Base-by-base conservation (phyloP, 2,329 filamentous ascomycete genomes). In the Fusarium multiceps region DNA sequence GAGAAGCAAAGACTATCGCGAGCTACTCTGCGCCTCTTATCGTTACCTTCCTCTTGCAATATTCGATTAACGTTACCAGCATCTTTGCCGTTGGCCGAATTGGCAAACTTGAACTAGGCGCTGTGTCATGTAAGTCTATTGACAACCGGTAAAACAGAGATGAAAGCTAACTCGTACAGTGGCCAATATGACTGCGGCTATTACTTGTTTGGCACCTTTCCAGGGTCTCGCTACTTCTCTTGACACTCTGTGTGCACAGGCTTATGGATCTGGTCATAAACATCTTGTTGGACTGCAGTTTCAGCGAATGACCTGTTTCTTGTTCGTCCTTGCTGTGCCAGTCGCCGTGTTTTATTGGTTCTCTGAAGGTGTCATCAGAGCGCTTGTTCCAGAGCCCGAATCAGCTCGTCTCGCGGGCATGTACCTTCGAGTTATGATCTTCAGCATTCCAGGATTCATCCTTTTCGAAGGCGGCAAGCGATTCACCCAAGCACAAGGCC, bases 171-270 rank as follows among this genome's bases (percentile, higher is more conserved):
- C 48, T 51, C 18, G 2, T 41, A 23, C 54, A 79, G 78, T 84
- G 72, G 81, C 82, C 66, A 90, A 90, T 74, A 95, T 95, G 92
- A 93, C 91, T 3, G 90, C 90, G 28, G 93, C 89, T 69, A 94
- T 96, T 72, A 92, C 88, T 16, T 93, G 91, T 61, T 90, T 92
- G 74, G 91, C 91, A 1, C 89, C 93, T 18, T 92, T 93, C 76
- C 92, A 94, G 76, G 92, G 94, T n/a, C 85, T 98, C 16, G 91
- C 94, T 2, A 98, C 95, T 7, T 93, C 91, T 69, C 84, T 98
- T 40, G 95, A 98, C 80, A 98, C 95, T 0, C 88, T 98, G 4
- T 98, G 95, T 78, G 89, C 95, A 0, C 95, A 98, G 80, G 95
- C 96, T 1, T 98, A 97, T 77, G 95, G 96, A 4, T 97, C 93